Conservation (phyloP, 129 eudicot species). For the Apium graveolens region DNA sequence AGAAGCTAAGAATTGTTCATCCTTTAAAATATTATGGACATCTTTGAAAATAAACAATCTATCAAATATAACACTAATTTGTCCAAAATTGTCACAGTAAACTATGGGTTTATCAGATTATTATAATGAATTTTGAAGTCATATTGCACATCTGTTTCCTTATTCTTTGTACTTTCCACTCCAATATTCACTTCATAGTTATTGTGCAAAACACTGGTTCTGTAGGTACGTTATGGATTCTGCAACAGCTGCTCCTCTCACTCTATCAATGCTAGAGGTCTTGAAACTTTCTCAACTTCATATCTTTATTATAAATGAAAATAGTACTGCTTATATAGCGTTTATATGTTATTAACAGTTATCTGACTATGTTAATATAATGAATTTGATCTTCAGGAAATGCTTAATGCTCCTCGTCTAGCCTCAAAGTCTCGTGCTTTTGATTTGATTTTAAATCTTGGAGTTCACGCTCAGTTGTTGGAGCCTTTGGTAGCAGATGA, state of each 20-base stretch:
- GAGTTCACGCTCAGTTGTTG: slow-evolving; percentile 92
- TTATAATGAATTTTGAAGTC: not conserved
- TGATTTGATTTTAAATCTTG: slow-evolving; percentile 91
- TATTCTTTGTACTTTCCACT: not conserved
- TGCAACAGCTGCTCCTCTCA: slow-evolving; percentile 82
- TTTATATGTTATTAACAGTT: slow-evolving; percentile 11
- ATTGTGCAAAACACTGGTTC: slow-evolving; percentile 4
- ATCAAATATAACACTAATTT: not conserved
- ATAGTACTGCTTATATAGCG: not conserved
- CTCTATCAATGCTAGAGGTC: slow-evolving; percentile 95
- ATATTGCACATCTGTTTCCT: not conserved
- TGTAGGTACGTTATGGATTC: slow-evolving; percentile 96
- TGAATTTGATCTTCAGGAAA: slow-evolving; percentile 45
- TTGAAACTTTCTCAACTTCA: not conserved
- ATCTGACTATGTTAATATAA: slow-evolving; percentile 4
- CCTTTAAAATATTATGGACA: not conserved
- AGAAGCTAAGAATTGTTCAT: not conserved
- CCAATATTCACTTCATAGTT: not conserved
- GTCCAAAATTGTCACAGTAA: not conserved
- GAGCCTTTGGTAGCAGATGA: slow-evolving; percentile 78
- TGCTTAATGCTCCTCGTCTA: slow-evolving; percentile 70
- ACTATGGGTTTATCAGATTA: not conserved
- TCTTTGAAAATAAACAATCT: not conserved
- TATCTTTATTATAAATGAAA: not conserved
- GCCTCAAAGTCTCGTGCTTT: slow-evolving; percentile 82